These are phyloP conservation scores for Euphorbia tirucalli DNA, from an alignment of 345 rosid species.

Conservation along the genomic window DNA sequence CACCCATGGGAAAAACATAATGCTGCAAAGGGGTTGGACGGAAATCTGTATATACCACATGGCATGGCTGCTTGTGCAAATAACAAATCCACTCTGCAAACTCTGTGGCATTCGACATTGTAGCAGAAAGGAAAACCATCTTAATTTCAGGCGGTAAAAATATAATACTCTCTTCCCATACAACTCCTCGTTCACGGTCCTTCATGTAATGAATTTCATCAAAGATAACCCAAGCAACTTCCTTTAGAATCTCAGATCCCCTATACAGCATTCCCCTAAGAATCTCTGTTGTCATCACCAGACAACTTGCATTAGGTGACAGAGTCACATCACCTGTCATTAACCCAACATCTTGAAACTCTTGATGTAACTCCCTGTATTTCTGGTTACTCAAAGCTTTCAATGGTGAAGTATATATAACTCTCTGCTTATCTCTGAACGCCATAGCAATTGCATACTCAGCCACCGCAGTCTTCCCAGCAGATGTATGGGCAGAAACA, in stretches of 20 bases:
- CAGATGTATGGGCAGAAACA: constrained; percentile 97
- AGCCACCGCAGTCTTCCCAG: constrained; percentile 98
- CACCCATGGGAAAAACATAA: constrained; percentile 91
- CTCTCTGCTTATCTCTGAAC: constrained; percentile 92
- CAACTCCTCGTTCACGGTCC: constrained; percentile 97
- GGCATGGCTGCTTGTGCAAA: constrained; percentile 95
- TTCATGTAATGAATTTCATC: constrained; percentile 99
- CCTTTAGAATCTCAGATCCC: constrained; percentile 93
- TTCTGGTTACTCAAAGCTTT: constrained; percentile 99
- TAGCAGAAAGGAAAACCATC: constrained; percentile 97
- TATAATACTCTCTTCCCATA: constrained; percentile 98
- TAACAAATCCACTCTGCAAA: constrained; percentile 97
- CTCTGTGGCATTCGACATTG: constrained; percentile 98
- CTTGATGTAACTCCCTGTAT: constrained; percentile 89
- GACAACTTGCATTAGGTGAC: constrained; percentile 90
- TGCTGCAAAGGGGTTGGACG: constrained; percentile 99
- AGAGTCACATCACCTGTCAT: constrained; percentile 99
- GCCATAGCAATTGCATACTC: constrained; percentile 99
- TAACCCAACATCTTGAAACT: constrained; percentile 91
- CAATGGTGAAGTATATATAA: constrained; percentile 90
- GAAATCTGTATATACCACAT: constrained; percentile 94
- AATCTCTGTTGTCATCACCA: constrained; percentile 98
- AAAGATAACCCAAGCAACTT: constrained; percentile 97
- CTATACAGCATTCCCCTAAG: constrained; percentile 94
- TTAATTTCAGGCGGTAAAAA: constrained; percentile 94